phyloP scores from a whole-genome alignment of 2,329 filamentous ascomycete species.

The Trichothecium roseum region DNA sequence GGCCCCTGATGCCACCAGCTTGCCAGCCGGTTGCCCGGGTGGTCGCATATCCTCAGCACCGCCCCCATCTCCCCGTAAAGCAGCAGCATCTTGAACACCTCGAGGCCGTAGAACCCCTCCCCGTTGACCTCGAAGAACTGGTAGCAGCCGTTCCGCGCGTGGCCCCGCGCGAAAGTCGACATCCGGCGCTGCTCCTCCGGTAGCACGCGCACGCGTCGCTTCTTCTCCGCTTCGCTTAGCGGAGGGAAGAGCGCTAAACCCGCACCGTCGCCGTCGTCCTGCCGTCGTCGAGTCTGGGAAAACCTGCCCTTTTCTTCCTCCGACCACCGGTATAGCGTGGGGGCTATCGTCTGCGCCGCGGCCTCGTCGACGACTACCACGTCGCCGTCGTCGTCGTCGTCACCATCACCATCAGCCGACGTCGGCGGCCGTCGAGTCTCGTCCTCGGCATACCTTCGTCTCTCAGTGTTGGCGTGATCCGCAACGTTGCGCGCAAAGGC shows the following conservation, averaged over 20 bases:
- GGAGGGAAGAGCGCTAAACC: neutral
- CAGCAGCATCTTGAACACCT: conserved; percentile 13
- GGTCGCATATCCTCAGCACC: conserved; percentile 9
- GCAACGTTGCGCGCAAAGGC: conserved; percentile 6
- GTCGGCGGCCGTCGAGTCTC: neutral
- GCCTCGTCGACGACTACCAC: conserved; percentile 1
- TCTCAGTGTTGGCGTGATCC: conserved; percentile 2
- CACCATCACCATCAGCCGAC: neutral
- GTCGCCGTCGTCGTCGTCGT: no score
- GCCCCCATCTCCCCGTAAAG: conserved; percentile 13
- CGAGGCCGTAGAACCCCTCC: conserved; percentile 9
- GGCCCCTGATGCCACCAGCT: conserved; percentile 6
- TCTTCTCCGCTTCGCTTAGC: neutral
- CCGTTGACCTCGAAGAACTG: conserved; percentile 6
- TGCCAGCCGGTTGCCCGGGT: conserved; percentile 4
- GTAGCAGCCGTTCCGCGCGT: conserved; percentile 7
- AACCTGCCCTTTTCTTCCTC: no score
- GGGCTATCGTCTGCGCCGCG: neutral
- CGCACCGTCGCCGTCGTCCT: no score
- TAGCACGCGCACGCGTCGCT: conserved; percentile 3
- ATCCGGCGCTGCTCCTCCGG: conserved; percentile 8
- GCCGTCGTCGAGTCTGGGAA: no score
- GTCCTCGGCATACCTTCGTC: conserved; percentile 4
- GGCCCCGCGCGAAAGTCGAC: conserved; percentile 8
- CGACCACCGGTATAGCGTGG: neutral